Conservation (phyloP, 805 yeast species). For the Candida railenensis region DNA sequence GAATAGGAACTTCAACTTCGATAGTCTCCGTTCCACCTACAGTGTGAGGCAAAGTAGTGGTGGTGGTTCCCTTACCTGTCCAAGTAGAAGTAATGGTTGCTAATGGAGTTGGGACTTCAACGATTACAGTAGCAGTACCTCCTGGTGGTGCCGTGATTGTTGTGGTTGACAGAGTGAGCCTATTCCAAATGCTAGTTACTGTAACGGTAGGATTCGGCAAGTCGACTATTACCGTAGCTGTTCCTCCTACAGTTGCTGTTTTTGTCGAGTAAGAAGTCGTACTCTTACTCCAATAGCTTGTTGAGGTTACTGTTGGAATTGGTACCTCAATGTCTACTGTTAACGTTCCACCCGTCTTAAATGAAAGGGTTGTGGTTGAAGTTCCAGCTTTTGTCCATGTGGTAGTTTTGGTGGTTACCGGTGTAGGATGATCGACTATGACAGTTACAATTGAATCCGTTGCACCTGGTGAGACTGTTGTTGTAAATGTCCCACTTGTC, state of each 20-base stretch:
- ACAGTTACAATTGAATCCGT: conserved; percentile 14
- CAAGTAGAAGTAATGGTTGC: conserved; percentile 3
- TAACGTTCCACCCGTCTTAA: conserved; percentile 11
- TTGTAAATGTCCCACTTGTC: conserved; percentile 1
- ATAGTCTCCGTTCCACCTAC: conserved; percentile 11
- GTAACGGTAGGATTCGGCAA: conserved; percentile 17
- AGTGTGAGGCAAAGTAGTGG: conserved; percentile 6
- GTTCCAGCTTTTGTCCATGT: conserved; percentile 13
- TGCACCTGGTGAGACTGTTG: conserved; percentile 10
- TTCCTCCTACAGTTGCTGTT: conserved; percentile 3
- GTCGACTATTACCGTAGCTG: conserved; percentile 11
- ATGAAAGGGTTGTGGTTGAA: conserved; percentile 14
- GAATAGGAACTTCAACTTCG: conserved; percentile 11
- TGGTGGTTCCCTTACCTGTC: not conserved
- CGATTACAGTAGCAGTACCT: conserved; percentile 2
- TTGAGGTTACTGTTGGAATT: conserved; percentile 42
- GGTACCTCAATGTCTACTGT: conserved; percentile 24
- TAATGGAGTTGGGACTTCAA: conserved; percentile 6
- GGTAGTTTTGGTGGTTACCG: conserved; percentile 3
- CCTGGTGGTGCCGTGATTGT: conserved; percentile 1
- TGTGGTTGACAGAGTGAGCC: conserved; percentile 14
- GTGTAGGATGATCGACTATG: conserved; percentile 7
- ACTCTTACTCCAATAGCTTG: conserved; percentile 27
- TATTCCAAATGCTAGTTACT: conserved; percentile 12
- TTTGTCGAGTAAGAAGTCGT: not conserved